Base-by-base conservation (phyloP, 2,329 filamentous ascomycete genomes). In the Paraphoma chrysanthemicola region DNA sequence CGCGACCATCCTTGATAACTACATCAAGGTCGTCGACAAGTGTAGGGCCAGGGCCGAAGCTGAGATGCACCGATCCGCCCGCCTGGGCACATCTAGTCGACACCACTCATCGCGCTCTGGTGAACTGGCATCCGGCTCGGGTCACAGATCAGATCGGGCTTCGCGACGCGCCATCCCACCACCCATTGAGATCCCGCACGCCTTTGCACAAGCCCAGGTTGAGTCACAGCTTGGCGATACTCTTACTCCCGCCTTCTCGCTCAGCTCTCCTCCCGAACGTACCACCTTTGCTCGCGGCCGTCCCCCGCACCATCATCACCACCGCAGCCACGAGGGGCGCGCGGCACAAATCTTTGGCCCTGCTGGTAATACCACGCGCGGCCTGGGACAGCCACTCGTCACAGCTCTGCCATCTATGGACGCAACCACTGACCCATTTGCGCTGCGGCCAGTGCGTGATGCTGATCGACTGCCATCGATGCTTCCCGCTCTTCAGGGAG, bases 1-100 rank as follows among this genome's bases (percentile, higher is more conserved):
- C 70, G 95, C 95, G 53, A 98, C 95, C 46, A 97, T 99, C 51
- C 87, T 99, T 58, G 93, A 97, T 80, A 98, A 98, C 79, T 99
- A 99, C 79, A 94, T 97, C 80, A 93, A 96, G 74, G 92, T 97
- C 57, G 89, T 97, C 63, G 94, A 98, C 69, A 94, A 93, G 78
- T 92, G 91, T 74, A 90, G 92, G 60, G 92, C 95, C 74, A 91
- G 92, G 79, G 89, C 89, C 30, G 93, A 97, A 73, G 85, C 87
- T 52, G 95, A 96, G 71, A 84, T 88, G 69, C 91, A 91, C 69
- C 84, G 77, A 41, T 80, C 87, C 67, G 81, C 84, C 44, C 76
- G 78, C 30, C 68, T 79, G 42, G 75, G 73, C 53, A 59, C 71
- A 29, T 77, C 75, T 11, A 70, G 70, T 62, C 68, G 76, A 56